Evolutionary conservation across 768 basidiomycete genomes (phyloP), one percentile per base, ranked within the genome.

Genomic region (Coprinopsis cinerea): DNA sequence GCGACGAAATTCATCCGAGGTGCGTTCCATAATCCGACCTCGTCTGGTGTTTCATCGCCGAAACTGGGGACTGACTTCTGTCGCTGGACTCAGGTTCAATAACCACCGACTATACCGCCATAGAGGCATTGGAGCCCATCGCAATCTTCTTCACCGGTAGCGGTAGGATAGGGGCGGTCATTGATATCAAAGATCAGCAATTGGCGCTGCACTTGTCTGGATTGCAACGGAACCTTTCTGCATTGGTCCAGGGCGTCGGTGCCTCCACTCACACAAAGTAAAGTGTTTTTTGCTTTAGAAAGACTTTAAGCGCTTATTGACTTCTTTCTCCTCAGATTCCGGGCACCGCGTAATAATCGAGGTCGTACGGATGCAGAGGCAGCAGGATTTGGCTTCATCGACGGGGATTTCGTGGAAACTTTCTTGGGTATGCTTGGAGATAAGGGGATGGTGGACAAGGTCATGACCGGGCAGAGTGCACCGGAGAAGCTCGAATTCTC

Each of bases 351-450:
- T 54, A 78, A 70, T 32, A 68, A 68, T 0, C 61, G 67, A 20
- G 81, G 84, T 5, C 70, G 72, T 20, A 81, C 75, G 43, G 85
- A 88, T 56, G 70, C 75, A 6, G 77, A 83, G 26, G 57, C 64
- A 23, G 57, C 74, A 1, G 75, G 85, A 1, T 75, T 73, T 34
- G 92, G 91, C 14, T 92, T 96, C 73, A 70, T 96, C 24, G 92
- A 96, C 53, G 93, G 92, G 1, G 86, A 90, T 59, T 88, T 92
- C 55, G 61, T 96, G 17, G 88, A 93, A 63, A 67, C 70, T 17
- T 82, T 87, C 63, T 70, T 84, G 46, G 65, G 64, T 15, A 68
- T 73, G 42, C 35, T 68, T 30, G 62, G 58, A 11, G 66, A 74
- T 17, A 64, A 72, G 0, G 59, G 68, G 4, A 64, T 72, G 20